These are phyloP conservation scores for Dryas alaskensis DNA, from an alignment of 306 rosid species.

Conservation along the genomic window DNA sequence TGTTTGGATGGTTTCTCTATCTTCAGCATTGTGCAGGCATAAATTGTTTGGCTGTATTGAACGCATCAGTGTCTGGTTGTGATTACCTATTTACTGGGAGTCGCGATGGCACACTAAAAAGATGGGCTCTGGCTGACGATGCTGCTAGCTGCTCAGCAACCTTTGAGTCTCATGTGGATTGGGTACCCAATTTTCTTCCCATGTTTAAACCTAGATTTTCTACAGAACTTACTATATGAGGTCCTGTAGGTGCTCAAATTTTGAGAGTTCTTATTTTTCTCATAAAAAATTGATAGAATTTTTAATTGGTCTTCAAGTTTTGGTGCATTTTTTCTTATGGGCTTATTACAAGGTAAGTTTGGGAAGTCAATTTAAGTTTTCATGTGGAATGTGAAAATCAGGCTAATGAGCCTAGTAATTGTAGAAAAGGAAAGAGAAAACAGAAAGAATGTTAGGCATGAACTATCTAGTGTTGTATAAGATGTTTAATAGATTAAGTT, in stretches of 20 bases:
- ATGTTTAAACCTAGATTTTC: background rate
- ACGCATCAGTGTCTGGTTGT: conserved; percentile 50
- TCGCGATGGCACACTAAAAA: conserved; percentile 95
- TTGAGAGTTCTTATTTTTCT: background rate
- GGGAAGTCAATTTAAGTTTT: background rate
- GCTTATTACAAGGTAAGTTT: background rate
- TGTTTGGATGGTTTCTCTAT: conserved; percentile 34
- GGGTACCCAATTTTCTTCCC: conserved; percentile 56
- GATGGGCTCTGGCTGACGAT: conserved; percentile 75
- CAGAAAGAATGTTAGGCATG: background rate
- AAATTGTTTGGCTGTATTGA: conserved; percentile 74
- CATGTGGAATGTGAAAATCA: background rate
- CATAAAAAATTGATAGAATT: background rate
- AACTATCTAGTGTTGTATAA: background rate
- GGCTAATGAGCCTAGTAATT: background rate
- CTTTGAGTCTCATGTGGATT: conserved; percentile 97
- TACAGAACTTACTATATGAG: background rate
- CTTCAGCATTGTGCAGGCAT: conserved; percentile 94
- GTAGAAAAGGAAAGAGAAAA: background rate
- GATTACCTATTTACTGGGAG: conserved; percentile 91
- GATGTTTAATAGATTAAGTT: background rate
- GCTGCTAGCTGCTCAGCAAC: conserved; percentile 82
- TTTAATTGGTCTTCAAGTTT: background rate
- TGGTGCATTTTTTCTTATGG: background rate
- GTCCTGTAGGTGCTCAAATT: background rate